These are phyloP conservation scores for Trichoderma gamsii DNA, from an alignment of 495 filamentous ascomycete genomes.

Conservation along the genomic window DNA sequence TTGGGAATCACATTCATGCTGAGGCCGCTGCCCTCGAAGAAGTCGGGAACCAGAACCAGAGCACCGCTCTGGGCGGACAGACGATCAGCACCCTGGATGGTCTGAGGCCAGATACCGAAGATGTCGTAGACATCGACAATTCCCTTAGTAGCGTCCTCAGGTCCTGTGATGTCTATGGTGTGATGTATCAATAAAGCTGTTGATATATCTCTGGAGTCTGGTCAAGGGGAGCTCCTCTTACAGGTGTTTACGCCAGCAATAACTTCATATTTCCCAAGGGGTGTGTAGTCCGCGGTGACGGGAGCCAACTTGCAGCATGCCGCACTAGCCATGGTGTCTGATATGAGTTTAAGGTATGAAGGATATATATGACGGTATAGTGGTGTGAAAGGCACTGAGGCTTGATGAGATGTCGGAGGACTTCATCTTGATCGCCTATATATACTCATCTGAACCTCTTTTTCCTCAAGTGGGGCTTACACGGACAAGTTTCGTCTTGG, in stretches of 20 bases:
- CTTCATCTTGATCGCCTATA: not conserved
- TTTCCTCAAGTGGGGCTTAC: not conserved
- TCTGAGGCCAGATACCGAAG: conserved; percentile 27
- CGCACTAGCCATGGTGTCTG: conserved; percentile 20
- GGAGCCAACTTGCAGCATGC: conserved; percentile 22
- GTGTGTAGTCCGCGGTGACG: conserved; percentile 25
- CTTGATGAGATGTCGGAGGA: not conserved
- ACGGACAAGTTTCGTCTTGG: not conserved
- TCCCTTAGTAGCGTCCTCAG: conserved; percentile 22
- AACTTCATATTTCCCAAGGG: conserved; percentile 24
- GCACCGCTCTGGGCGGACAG: not conserved
- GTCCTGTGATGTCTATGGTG: conserved; percentile 25
- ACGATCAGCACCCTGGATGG: conserved; percentile 29
- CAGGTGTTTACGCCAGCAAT: conserved; percentile 29
- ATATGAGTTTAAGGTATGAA: not conserved
- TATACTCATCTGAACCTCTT: not conserved
- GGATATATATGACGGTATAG: not conserved
- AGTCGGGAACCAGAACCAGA: conserved; percentile 38
- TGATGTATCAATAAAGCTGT: not conserved
- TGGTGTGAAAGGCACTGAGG: not conserved
- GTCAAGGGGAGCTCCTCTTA: conserved; percentile 18
- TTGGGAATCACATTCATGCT: conserved; percentile 29
- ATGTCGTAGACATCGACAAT: conserved; percentile 30
- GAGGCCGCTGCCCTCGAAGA: conserved; percentile 36
- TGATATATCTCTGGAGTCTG: not conserved